Percentiles rank a stretch among this genome's conserved stretches.
Conservation (phyloP, 2,329 filamentous ascomycete genomes). For the Cladosporium austrohemisphaericum region DNA sequence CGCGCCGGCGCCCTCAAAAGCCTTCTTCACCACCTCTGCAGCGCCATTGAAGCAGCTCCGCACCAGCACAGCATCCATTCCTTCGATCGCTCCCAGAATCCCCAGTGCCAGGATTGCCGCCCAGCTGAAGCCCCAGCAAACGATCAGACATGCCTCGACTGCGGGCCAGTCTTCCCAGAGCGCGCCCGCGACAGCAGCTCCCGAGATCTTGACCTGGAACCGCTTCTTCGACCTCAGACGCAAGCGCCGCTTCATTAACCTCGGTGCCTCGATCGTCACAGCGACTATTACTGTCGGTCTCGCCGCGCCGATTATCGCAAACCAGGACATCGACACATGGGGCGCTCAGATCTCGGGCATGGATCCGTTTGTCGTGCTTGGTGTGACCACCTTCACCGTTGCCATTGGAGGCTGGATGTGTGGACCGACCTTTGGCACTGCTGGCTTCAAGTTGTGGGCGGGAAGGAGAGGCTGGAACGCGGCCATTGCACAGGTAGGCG, state of each 20-base stretch:
- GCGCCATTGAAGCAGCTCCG: slow-evolving; percentile 11
- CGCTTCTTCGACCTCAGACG: slow-evolving; percentile 88
- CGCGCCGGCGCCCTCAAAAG: slow-evolving; percentile 6
- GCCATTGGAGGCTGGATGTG: slow-evolving; percentile 82
- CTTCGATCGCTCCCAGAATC: slow-evolving; percentile 1
- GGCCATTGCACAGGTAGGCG: slow-evolving; percentile 65
- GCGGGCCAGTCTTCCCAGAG: not conserved
- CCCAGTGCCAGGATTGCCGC: not conserved
- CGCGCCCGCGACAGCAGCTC: slow-evolving; percentile 16
- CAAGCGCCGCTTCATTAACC: slow-evolving; percentile 76
- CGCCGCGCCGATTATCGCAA: slow-evolving; percentile 64
- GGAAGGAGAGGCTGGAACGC: slow-evolving; percentile 55
- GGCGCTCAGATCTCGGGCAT: slow-evolving; percentile 69
- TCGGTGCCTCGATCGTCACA: slow-evolving; percentile 68
- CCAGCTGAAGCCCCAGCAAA: not conserved
- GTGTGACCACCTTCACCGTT: slow-evolving; percentile 71
- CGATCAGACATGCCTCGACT: slow-evolving; percentile 9
- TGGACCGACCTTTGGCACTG: slow-evolving; percentile 77
- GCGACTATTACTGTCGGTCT: slow-evolving; percentile 59
- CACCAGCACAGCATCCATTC: not conserved
- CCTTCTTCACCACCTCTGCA: slow-evolving; percentile 12
- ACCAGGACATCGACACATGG: slow-evolving; percentile 65
- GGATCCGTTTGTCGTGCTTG: slow-evolving; percentile 83
- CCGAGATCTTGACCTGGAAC: slow-evolving; percentile 63
- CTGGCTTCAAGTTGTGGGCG: slow-evolving; percentile 74